phyloP scores from a whole-genome alignment of 164 flowering plant genomes.

The Vitis cinerea region DNA sequence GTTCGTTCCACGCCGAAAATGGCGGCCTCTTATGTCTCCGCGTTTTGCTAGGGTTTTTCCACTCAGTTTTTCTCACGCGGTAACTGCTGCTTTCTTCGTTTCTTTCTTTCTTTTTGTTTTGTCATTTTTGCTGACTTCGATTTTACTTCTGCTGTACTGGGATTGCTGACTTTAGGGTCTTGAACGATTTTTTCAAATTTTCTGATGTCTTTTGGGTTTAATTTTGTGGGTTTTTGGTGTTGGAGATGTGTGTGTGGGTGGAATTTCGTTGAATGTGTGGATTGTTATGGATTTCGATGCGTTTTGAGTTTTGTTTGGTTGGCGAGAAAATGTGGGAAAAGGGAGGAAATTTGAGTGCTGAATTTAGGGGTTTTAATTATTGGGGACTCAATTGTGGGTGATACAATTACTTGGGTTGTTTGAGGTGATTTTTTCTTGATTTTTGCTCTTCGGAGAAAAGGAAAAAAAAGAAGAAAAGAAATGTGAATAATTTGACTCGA shows the following conservation, averaged over 20 bases:
- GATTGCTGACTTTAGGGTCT: not conserved
- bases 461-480: too few relatives aligned
- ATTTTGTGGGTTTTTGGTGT: too few relatives aligned
- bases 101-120: not conserved
- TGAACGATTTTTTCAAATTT: too few relatives aligned
- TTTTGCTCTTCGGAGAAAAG: too few relatives aligned
- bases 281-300: not conserved
- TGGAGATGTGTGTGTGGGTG: not conserved
- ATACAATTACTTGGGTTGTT: too few relatives aligned
- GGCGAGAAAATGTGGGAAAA: constrained; percentile 8
- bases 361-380: not conserved
- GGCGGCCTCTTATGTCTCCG: constrained; percentile 18
- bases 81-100: constrained; percentile 11
- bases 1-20: constrained; percentile 12
- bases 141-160: not conserved
- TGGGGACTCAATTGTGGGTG: too few relatives aligned
- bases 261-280: not conserved
- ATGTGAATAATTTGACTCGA: too few relatives aligned
- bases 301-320: constrained; percentile 1
- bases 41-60: constrained; percentile 10
- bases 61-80: constrained; percentile 11
- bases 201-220: too few relatives aligned
- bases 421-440: too few relatives aligned
- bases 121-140: not conserved
- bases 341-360: not conserved